Evolutionary conservation across 2,329 filamentous ascomycete species (phyloP).

Genomic region (Neodidymelliopsis sp.): DNA sequence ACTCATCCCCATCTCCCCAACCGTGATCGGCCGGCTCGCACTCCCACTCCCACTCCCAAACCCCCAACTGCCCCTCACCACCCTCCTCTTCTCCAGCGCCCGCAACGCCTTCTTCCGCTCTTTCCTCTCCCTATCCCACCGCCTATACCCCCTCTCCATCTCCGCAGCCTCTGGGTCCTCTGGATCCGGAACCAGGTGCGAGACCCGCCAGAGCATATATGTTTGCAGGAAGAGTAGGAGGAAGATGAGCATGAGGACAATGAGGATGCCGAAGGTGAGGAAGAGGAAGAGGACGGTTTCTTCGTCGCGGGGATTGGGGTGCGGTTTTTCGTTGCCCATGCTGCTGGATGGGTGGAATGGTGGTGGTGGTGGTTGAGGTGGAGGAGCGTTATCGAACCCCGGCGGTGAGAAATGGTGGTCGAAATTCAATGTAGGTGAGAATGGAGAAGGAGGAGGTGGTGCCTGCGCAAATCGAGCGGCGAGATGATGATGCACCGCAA

Average conservation of each 20-base stretch:
- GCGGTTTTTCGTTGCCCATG: no score
- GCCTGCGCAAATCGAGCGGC: no score
- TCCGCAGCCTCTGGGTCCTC: constrained; percentile 10
- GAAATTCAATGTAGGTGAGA: no score
- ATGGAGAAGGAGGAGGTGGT: neutral
- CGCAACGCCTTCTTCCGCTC: constrained; percentile 11
- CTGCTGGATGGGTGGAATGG: no score
- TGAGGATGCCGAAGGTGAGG: constrained; percentile 35
- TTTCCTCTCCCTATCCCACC: neutral
- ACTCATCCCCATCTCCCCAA: constrained; percentile 16
- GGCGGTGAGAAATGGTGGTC: no score
- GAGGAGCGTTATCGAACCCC: no score
- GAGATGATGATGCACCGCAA: no score
- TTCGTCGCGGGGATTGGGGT: no score
- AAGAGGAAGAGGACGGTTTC: constrained; percentile 35
- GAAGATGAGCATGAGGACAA: constrained; percentile 33
- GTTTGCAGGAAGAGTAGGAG: constrained; percentile 29
- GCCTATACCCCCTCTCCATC: constrained; percentile 1
- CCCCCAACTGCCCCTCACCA: neutral
- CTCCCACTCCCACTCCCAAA: neutral
- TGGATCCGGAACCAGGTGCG: constrained; percentile 26
- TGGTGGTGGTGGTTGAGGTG: no score
- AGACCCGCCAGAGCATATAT: constrained; percentile 36
- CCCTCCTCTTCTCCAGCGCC: constrained; percentile 13
- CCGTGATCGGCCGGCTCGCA: neutral